phyloP scores from a whole-genome alignment of 2,329 filamentous ascomycete genomes.

The Endocalyx cinctus region DNA sequence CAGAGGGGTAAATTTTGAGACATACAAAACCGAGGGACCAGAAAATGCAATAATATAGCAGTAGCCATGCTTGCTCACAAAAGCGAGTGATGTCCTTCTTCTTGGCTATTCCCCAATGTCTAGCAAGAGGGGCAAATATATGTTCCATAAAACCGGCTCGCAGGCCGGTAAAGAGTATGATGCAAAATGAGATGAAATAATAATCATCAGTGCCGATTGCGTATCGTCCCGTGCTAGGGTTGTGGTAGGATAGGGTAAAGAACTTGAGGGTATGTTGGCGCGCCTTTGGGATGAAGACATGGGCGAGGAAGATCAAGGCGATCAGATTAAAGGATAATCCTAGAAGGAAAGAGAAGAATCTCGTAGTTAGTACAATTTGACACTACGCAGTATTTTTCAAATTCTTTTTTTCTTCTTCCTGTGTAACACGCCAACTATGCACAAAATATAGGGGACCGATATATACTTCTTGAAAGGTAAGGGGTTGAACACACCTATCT shows the following conservation, averaged over 20 bases:
- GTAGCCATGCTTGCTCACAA: slow-evolving; percentile 89
- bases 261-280: slow-evolving; percentile 79
- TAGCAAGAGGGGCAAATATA: slow-evolving; percentile 72
- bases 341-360: slow-evolving; percentile 31
- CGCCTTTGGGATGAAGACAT: slow-evolving; percentile 76
- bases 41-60: slow-evolving; percentile 76
- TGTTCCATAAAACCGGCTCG: slow-evolving; percentile 86
- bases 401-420: slow-evolving; percentile 5
- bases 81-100: slow-evolving; percentile 77
- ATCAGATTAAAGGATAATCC: slow-evolving; percentile 84
- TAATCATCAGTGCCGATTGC: slow-evolving; percentile 74
- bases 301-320: slow-evolving; percentile 74
- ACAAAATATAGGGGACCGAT: no score
- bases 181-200: slow-evolving; percentile 71
- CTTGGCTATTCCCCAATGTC: slow-evolving; percentile 66
- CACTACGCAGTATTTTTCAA: slow-evolving; percentile 1
- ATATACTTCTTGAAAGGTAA: no score
- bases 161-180: slow-evolving; percentile 81
- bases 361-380: no score
- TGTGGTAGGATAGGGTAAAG: slow-evolving; percentile 81
- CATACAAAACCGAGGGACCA: slow-evolving; percentile 82
- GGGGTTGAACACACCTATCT: slow-evolving; percentile 60
- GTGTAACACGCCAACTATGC: slow-evolving; percentile 12
- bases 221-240: slow-evolving; percentile 64
- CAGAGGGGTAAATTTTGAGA: background rate